Percentiles rank a stretch among this genome's conserved stretches.
Conservation (phyloP, 169 alveolate genomes). For the Eimeria tenella region DNA sequence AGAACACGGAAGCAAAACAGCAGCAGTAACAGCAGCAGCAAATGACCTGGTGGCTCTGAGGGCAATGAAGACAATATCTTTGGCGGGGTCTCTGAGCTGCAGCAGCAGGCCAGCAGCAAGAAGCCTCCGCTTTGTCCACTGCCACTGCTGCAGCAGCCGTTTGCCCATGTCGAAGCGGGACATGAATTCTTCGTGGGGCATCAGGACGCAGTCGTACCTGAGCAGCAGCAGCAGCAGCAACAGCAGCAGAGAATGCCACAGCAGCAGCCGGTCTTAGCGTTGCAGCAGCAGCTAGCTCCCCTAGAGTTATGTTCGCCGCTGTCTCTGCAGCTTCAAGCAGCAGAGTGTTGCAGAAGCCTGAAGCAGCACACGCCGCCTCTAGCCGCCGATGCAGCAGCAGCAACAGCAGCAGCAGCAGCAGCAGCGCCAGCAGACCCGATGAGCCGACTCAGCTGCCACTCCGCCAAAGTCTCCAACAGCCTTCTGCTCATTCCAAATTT, state of each 20-base stretch:
- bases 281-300: not conserved
- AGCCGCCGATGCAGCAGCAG: not conserved
- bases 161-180: not conserved
- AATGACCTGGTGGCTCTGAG: slow-evolving; percentile 23
- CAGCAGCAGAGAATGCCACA: not conserved
- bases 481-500: not conserved
- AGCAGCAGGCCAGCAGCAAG: slow-evolving; percentile 41
- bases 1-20: not conserved
- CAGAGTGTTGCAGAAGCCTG: not conserved
- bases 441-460: slow-evolving; percentile 46
- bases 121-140: not conserved
- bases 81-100: slow-evolving; percentile 29
- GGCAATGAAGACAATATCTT: not conserved
- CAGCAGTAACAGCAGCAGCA: slow-evolving; percentile 7
- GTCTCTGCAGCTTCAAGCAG: not conserved
- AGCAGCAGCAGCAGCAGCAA: slow-evolving; percentile 35
- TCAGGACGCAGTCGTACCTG: slow-evolving; percentile 11
- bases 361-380: not conserved
- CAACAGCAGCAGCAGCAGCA: slow-evolving; percentile 11
- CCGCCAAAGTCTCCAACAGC: slow-evolving; percentile 8
- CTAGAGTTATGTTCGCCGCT: not conserved
- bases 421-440: slow-evolving; percentile 17
- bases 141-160: slow-evolving; percentile 44
- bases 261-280: not conserved
- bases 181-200: slow-evolving; percentile 15